A percentile compares a stretch with the other conserved stretches of the same genome.
These are phyloP conservation scores for Cordyceps javanica DNA, from an alignment of 2,329 filamentous ascomycete genomes.

Conservation along the genomic window DNA sequence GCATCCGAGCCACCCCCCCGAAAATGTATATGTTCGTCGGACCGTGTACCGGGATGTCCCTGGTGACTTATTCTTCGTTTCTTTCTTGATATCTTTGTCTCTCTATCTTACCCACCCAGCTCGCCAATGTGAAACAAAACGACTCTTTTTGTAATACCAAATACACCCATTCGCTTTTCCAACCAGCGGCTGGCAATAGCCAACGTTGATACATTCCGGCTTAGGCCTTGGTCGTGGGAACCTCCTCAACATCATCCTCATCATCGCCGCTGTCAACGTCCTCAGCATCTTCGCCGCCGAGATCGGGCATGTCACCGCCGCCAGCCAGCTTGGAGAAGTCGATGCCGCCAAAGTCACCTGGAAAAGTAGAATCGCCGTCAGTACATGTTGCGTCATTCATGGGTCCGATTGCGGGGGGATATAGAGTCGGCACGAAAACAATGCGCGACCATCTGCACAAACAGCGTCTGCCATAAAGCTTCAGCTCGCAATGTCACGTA, in stretches of 20 bases:
- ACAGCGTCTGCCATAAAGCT: not conserved
- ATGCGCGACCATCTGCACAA: slow-evolving; percentile 16
- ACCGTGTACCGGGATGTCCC: slow-evolving; percentile 10
- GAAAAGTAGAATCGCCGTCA: not conserved
- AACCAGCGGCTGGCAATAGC: slow-evolving; percentile 5
- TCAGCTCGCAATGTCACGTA: slow-evolving; percentile 20
- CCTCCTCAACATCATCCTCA: slow-evolving; percentile 50
- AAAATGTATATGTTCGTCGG: not conserved
- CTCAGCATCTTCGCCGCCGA: slow-evolving; percentile 39
- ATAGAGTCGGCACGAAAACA: not conserved
- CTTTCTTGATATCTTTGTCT: not conserved
- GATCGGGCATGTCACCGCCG: slow-evolving; percentile 38
- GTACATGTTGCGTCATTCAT: not conserved
- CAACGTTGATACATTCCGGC: slow-evolving; percentile 5
- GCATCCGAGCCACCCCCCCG: not conserved
- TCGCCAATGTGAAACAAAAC: slow-evolving; percentile 4
- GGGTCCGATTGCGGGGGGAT: not conserved
- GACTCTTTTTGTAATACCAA: slow-evolving; percentile 10
- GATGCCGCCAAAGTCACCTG: slow-evolving; percentile 70
- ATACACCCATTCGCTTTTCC: slow-evolving; percentile 11
- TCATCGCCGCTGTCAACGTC: slow-evolving; percentile 54
- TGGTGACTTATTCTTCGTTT: slow-evolving; percentile 1
- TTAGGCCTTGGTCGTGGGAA: slow-evolving; percentile 29
- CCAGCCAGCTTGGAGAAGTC: slow-evolving; percentile 80
- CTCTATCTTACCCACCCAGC: slow-evolving; percentile 10